Evolutionary conservation across 352 stramenopile species (phyloP).

Genomic region (Nothophytophthora sp.): DNA sequence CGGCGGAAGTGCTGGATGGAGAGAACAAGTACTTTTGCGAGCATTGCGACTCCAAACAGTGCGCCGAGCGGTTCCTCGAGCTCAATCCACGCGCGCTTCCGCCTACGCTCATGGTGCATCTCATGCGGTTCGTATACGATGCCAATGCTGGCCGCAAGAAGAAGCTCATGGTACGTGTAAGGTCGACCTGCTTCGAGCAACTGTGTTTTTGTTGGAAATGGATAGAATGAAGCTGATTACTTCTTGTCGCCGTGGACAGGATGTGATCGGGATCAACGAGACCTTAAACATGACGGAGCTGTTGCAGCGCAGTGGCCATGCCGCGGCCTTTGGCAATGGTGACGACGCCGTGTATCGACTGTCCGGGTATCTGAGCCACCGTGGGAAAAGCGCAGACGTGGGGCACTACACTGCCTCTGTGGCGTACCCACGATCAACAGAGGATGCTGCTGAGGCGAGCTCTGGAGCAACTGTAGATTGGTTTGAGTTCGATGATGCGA

Average conservation of each 20-base stretch:
- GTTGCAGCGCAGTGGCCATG: constrained; percentile 42
- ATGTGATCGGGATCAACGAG: constrained; percentile 82
- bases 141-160: constrained; percentile 72
- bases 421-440: constrained; percentile 40
- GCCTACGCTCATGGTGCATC: constrained; percentile 74
- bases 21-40: constrained; percentile 91
- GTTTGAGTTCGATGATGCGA: constrained; percentile 86
- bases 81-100: constrained; percentile 56
- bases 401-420: constrained; percentile 88
- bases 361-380: constrained; percentile 80
- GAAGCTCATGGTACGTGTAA: constrained; percentile 74
- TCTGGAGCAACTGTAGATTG: constrained; percentile 33
- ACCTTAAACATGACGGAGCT: constrained; percentile 81
- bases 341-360: constrained; percentile 66
- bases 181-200: too few species aligned
- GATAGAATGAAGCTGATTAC: too few species aligned
- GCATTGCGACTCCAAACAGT: constrained; percentile 72
- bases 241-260: too few species aligned
- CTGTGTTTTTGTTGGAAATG: neutral
- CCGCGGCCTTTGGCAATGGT: constrained; percentile 34
- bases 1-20: constrained; percentile 71
- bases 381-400: constrained; percentile 77
- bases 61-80: constrained; percentile 73
- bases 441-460: constrained; percentile 1
- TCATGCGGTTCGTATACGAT: constrained; percentile 90